Evolutionary conservation across 495 filamentous ascomycete species (phyloP).

Genomic region (Cercophora scortea): DNA sequence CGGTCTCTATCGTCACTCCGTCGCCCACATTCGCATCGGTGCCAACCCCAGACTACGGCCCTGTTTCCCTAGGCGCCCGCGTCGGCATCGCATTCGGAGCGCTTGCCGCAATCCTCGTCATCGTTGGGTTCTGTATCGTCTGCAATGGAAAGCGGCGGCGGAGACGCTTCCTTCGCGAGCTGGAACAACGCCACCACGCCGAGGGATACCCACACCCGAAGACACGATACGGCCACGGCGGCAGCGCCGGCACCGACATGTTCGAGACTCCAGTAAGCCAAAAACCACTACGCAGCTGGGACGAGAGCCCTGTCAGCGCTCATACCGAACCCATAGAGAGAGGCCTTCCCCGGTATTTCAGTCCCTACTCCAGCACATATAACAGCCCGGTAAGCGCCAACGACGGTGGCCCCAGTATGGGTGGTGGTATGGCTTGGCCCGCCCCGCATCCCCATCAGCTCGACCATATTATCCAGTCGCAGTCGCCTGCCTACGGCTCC

Average conservation of each 20-base stretch:
- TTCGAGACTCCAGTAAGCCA: conserved; percentile 43
- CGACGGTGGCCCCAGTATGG: conserved; percentile 16
- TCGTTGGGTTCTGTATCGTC: conserved; percentile 37
- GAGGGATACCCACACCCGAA: conserved; percentile 32
- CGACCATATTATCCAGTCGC: conserved; percentile 13
- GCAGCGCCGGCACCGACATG: conserved; percentile 25
- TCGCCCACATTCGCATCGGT: conserved; percentile 18
- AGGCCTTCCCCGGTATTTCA: conserved; percentile 38
- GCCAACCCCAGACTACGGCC: conserved; percentile 22
- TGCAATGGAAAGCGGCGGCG: conserved; percentile 41
- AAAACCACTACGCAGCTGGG: conserved; percentile 37
- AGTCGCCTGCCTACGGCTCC: conserved; percentile 2
- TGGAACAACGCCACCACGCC: conserved; percentile 22
- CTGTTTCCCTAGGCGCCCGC: conserved; percentile 40
- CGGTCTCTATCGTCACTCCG: conserved; percentile 35
- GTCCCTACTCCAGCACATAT: conserved; percentile 38
- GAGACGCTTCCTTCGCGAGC: conserved; percentile 32
- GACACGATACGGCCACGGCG: conserved; percentile 13
- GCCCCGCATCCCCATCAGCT: conserved; percentile 13
- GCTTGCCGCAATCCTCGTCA: conserved; percentile 32
- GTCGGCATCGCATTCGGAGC: conserved; percentile 45
- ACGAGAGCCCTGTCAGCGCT: conserved; percentile 37
- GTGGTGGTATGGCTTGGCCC: conserved; percentile 13
- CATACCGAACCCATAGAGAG: conserved; percentile 17
- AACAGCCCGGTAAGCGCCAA: conserved; percentile 37